These are phyloP conservation scores for Ceriops tagal DNA, from an alignment of 345 rosid genomes.

Conservation along the genomic window DNA sequence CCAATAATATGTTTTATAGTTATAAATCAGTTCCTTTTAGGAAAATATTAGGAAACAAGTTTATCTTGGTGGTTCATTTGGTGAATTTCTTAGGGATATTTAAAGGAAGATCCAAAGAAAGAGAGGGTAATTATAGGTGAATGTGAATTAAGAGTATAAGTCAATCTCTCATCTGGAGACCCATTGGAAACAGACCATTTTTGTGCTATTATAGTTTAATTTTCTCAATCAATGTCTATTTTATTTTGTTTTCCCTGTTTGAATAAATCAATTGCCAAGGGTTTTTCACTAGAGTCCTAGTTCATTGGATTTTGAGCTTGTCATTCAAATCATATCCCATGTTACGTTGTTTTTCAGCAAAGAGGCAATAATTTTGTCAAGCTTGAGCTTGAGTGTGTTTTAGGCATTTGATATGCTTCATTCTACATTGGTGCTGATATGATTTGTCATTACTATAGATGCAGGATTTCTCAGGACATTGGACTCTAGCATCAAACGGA, in stretches of 20 bases:
- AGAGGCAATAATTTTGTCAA: not conserved
- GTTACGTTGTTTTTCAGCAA: not conserved
- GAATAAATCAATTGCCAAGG: too few relatives aligned
- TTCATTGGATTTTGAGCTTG: too few relatives aligned
- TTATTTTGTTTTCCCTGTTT: not conserved
- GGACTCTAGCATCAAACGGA: constrained; percentile 92
- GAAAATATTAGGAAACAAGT: not conserved
- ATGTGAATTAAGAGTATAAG: not conserved
- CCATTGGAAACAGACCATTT: not conserved
- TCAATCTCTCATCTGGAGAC: not conserved
- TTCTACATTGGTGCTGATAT: constrained; percentile 5
- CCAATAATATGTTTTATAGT: constrained; percentile 1
- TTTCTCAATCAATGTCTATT: not conserved
- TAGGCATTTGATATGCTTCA: not conserved
- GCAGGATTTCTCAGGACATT: constrained; percentile 77
- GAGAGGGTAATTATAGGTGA: not conserved
- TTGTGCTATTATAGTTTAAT: not conserved
- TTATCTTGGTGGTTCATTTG: not conserved
- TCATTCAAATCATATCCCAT: too few relatives aligned
- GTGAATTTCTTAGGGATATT: not conserved
- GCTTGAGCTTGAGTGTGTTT: not conserved
- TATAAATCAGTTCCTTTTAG: not conserved
- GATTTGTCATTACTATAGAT: constrained; percentile 44
- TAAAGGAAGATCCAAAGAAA: not conserved
- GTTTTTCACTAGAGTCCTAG: too few relatives aligned